Evolutionary conservation across 2,329 filamentous ascomycete species (phyloP), one percentile per base, ranked within the genome.

Genomic region (Fusarium aywerte): DNA sequence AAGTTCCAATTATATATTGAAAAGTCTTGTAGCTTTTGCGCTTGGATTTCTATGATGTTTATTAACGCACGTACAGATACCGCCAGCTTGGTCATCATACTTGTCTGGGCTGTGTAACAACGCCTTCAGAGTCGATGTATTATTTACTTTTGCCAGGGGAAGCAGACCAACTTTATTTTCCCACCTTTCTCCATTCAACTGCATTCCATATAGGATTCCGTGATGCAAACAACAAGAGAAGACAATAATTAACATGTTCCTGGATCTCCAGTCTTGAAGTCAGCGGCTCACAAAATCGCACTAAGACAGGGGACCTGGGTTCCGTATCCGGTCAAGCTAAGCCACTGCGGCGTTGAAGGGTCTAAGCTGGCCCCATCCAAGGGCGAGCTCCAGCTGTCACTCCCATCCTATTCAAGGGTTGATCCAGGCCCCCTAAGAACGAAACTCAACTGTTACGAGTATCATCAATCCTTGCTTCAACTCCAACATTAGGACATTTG

Each of bases 331-430:
- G 55, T 25, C 52, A 68, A 68, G 65, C 56, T 52, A 69, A 68
- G 65, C 65, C 65, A 68, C 61, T 68, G 56, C 57, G 65, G 48
- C 65, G 62, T 60, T 57, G 49, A 68, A 67, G 62, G 62, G 61
- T 44, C 59, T 58, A 31, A 45, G 32, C 49, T 39, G 23, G 58
- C 39, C 58, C 49, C 39, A 31, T 31, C 31, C 33, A 52, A 64
- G 58, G 58, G 60, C 44, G 51, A 64, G 60, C 35, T 61, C 56
- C 57, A 48, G 45, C 58, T 48, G 64, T 68, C 51, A 66, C 50
- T 62, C 31, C 53, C 25, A 57, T 58, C 25, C 58, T 25, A 63
- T 52, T 56, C 61, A 68, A 68, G 65, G 65, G 65, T 66, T 65
- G 49, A 58, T 58, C 44, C 25, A 66, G 42, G 27, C 65, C 65